Evolutionary conservation across 164 flowering plant genomes (phyloP).

Genomic region (Platanus orientalis): DNA sequence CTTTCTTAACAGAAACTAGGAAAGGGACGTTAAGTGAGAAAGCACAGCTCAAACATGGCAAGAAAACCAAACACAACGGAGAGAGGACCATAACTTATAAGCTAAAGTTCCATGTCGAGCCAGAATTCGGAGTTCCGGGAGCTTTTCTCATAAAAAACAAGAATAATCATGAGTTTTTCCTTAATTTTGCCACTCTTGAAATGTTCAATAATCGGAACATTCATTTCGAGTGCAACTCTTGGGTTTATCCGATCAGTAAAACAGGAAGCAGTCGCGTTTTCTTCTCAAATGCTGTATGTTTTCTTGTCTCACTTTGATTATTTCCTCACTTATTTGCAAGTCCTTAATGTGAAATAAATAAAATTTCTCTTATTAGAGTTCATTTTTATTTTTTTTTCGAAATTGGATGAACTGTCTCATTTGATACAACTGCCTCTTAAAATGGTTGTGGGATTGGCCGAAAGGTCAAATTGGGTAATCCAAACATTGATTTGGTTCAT

Average conservation of each 20-base stretch:
- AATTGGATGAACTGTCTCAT: no score
- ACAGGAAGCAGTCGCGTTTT: conserved; percentile 31
- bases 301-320: not conserved
- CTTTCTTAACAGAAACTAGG: conserved; percentile 23
- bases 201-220: conserved; percentile 8
- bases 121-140: conserved; percentile 48
- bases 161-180: conserved; percentile 43
- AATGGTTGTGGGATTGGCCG: no score
- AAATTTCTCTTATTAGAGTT: no score
- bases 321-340: no score
- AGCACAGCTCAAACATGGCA: conserved; percentile 31
- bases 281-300: conserved; percentile 51
- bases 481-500: not conserved
- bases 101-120: conserved; percentile 26
- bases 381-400: no score
- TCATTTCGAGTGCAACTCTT: conserved; percentile 54
- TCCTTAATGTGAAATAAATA: no score
- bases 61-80: conserved; percentile 19
- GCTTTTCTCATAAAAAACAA: conserved; percentile 35
- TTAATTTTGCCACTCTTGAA: conserved; percentile 22
- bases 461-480: no score
- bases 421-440: no score
- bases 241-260: conserved; percentile 42
- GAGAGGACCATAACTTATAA: conserved; percentile 10
- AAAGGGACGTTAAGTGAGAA: conserved; percentile 38